Evolutionary conservation across 2,329 filamentous ascomycete species (phyloP).

Genomic region (Juglanconis oblonga): DNA sequence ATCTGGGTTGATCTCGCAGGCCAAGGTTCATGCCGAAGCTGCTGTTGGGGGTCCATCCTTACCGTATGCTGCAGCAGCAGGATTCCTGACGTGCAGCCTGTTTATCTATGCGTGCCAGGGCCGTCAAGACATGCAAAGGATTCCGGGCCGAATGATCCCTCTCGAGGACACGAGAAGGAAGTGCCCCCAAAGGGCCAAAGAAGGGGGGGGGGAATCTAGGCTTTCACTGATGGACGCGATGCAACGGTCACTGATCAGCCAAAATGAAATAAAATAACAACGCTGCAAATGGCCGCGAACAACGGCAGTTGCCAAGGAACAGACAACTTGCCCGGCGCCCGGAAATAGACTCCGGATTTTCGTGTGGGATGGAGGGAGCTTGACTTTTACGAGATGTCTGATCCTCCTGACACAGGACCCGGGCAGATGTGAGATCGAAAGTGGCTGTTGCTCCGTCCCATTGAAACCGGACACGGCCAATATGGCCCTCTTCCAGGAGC

Average conservation of each 20-base stretch:
- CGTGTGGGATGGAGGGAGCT: neutral
- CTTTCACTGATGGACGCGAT: too few species aligned
- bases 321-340: neutral
- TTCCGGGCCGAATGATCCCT: neutral
- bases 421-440: neutral
- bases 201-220: too few species aligned
- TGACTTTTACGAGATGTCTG: neutral
- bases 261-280: too few species aligned
- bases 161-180: neutral
- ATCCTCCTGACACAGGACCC: neutral
- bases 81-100: neutral
- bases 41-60: neutral
- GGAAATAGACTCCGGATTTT: neutral
- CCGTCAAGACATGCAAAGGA: neutral
- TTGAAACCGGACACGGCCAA: neutral
- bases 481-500: neutral
- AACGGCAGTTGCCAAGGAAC: too few species aligned
- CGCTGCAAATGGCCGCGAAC: too few species aligned
- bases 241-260: too few species aligned
- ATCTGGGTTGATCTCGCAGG: neutral
- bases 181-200: too few species aligned
- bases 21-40: neutral
- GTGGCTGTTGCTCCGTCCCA: conserved; percentile 1
- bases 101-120: neutral
- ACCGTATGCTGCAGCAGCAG: neutral